Evolutionary conservation across 129 eudicot genomes (phyloP), one percentile per base, ranked within the genome.

Genomic region (Artemisia tridentata): DNA sequence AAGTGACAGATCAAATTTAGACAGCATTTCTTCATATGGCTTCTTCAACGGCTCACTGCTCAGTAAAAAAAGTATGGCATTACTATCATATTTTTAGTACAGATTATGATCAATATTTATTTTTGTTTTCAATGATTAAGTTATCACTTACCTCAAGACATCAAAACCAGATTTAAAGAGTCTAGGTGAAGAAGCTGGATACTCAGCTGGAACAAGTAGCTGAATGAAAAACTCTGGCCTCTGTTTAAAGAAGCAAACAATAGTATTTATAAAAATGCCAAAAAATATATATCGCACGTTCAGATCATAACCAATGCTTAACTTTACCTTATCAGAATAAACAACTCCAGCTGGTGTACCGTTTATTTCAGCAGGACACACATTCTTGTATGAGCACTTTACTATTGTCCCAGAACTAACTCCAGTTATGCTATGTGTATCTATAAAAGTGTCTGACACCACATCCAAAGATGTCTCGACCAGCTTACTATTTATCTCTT

Each of bases 151-250:
- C 88, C 76, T 31, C 14, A 12, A 27, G 48, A 19, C 49, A 23
- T 49, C 41, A n/a, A 62, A 68, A 18, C 13, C 5, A 18, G 23
- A 59, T 17, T 69, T 74, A 10, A 59, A 19, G 57, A 80, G 7
- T 49, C 4, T 41, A 46, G 80, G 79, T 2, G 82, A 31, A 8
- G 80, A 80, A 58, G 59, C 61, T 49, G 88, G 88, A 69, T 80
- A 84, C 20, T 73, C 67, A 48, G 16, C 29, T 12, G 78, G 80
- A 63, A 84, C 81, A 50, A 80, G 43, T 68, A 84, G 64, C 31
- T 69, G 45, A 1, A 80, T 29, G n/a, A 25, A 19, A 20, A 80
- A 77, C 46, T 65, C 69, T 1, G 85, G 76, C 63, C 34, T 47
- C 88, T 81, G 73, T 43, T 34, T 23, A 16, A 58, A 29, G 8